These are phyloP conservation scores for Penicillium hordei DNA, from an alignment of 2,329 filamentous ascomycete species.

Conservation along the genomic window DNA sequence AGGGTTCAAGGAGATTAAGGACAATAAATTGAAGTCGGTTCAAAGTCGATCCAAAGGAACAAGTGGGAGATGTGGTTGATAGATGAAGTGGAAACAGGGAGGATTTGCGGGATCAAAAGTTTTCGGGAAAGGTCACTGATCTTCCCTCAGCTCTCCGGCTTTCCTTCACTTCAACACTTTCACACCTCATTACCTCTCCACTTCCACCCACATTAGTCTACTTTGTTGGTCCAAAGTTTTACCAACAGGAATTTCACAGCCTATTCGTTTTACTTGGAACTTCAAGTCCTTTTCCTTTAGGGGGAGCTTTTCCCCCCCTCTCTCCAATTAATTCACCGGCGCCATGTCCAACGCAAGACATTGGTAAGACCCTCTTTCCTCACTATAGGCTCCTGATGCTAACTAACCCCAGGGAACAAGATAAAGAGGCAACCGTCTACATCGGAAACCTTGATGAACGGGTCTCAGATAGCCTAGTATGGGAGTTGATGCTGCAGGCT, in stretches of 20 bases:
- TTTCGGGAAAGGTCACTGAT: slow-evolving; percentile 32
- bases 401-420: slow-evolving; percentile 72
- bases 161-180: slow-evolving; percentile 12
- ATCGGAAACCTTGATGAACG: slow-evolving; percentile 98
- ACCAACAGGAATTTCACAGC: background rate
- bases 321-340: slow-evolving; percentile 13
- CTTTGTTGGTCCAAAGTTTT: background rate
- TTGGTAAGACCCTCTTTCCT: slow-evolving; percentile 56
- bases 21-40: background rate
- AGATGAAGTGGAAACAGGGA: slow-evolving; percentile 14
- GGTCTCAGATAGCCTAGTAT: slow-evolving; percentile 83
- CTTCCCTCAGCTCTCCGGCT: slow-evolving; percentile 18
- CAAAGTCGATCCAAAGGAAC: background rate
- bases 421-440: slow-evolving; percentile 97
- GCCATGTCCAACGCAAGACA: slow-evolving; percentile 71
- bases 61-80: slow-evolving; percentile 16
- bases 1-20: background rate
- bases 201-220: background rate
- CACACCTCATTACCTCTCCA: slow-evolving; percentile 1
- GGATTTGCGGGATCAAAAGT: slow-evolving; percentile 27
- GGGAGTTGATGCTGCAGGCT: slow-evolving; percentile 98
- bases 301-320: background rate
- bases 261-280: background rate
- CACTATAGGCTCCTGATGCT: slow-evolving; percentile 6
- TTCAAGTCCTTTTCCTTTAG: too few relatives aligned